Conservation (phyloP, 83 land plant species). For the Picea abies region DNA sequence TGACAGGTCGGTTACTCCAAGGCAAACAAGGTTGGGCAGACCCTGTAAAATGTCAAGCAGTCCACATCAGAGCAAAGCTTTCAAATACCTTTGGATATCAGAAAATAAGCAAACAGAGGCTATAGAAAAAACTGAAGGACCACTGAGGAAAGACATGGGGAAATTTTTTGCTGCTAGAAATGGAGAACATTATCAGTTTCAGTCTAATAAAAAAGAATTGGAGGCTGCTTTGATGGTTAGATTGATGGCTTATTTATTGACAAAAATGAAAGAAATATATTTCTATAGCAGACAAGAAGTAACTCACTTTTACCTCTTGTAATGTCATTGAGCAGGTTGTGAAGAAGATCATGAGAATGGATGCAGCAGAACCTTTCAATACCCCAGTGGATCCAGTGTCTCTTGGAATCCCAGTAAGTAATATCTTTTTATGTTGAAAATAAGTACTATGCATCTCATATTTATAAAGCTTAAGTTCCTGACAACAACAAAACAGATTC, state of each 20-base stretch:
- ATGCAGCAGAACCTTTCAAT: slow-evolving; percentile 62
- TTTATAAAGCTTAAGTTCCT: not conserved
- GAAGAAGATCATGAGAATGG: slow-evolving; percentile 58
- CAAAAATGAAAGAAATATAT: not conserved
- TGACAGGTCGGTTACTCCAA: not conserved
- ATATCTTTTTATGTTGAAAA: not conserved
- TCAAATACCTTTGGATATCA: not conserved
- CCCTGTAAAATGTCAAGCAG: slow-evolving; percentile 2
- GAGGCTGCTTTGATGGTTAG: slow-evolving; percentile 11
- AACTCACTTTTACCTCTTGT: not conserved
- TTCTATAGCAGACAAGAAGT: not conserved
- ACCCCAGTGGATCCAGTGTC: slow-evolving; percentile 48
- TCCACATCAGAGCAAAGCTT: slow-evolving; percentile 11
- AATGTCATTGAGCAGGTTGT: slow-evolving; percentile 19
- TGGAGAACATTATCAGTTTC: not conserved
- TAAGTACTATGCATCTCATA: not conserved
- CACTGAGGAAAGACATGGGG: not conserved
- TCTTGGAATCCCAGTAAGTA: slow-evolving; percentile 13
- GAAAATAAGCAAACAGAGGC: not conserved
- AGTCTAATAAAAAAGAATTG: slow-evolving; percentile 2
- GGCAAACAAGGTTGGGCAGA: not conserved
- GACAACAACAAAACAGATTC: not conserved
- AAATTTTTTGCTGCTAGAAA: not conserved
- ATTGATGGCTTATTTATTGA: not conserved
- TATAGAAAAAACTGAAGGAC: not conserved